phyloP scores from a whole-genome alignment of 129 eudicot genomes.

The Chrysanthemum makinoi region DNA sequence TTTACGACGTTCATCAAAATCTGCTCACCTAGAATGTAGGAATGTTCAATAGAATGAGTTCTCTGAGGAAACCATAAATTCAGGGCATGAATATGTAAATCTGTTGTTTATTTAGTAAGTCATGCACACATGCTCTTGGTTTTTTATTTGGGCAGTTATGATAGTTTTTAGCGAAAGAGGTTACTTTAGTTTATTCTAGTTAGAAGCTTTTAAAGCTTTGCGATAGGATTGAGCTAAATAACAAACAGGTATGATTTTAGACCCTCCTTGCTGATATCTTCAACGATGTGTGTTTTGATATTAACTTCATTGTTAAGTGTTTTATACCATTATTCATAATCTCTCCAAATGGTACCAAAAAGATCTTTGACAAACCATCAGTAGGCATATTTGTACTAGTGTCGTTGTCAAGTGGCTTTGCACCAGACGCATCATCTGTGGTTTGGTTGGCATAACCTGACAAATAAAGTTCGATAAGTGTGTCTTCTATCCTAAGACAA shows the following conservation, averaged over 20 bases:
- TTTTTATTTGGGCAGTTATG: not conserved
- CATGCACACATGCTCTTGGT: no score
- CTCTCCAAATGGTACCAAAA: slow-evolving; percentile 8
- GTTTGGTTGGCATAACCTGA: slow-evolving; percentile 67
- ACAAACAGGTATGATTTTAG: not conserved
- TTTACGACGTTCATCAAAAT: not conserved
- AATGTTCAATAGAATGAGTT: slow-evolving; percentile 11
- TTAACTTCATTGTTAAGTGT: no score
- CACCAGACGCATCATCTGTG: slow-evolving; percentile 35
- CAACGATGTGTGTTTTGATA: no score
- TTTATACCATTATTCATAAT: no score
- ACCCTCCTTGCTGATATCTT: no score
- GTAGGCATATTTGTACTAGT: slow-evolving; percentile 19
- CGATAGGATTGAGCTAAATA: slow-evolving; percentile 10
- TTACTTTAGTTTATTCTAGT: no score
- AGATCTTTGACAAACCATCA: slow-evolving; percentile 43
- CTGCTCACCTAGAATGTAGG: slow-evolving; percentile 17
- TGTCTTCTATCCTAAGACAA: slow-evolving; percentile 76
- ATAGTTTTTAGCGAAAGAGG: not conserved
- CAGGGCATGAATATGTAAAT: slow-evolving; percentile 15
- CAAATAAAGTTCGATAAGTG: slow-evolving; percentile 80
- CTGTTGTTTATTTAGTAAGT: not conserved
- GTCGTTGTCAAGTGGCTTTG: slow-evolving; percentile 18
- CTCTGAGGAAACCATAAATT: slow-evolving; percentile 17
- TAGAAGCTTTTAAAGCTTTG: no score